Conservation (phyloP, 768 basidiomycete genomes). For the Xerocomellus intermedius region DNA sequence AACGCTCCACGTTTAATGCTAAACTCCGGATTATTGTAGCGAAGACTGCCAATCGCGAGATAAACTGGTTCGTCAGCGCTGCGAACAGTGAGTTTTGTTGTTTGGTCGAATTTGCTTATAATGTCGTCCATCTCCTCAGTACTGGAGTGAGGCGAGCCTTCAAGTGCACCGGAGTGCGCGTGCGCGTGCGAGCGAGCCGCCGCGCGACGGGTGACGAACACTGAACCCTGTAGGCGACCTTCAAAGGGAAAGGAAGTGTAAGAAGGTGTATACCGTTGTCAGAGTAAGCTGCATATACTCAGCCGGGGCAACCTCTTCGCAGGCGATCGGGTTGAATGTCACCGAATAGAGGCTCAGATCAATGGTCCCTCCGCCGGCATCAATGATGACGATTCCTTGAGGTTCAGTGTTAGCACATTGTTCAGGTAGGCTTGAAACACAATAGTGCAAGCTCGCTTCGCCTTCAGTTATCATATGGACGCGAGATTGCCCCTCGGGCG, state of each 20-base stretch:
- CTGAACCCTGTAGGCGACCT: constrained; percentile 47
- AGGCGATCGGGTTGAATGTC: constrained; percentile 15
- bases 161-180: too few relatives aligned
- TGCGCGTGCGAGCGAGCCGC: too few relatives aligned
- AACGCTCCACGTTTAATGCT: constrained; percentile 5
- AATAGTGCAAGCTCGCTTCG: constrained; percentile 30
- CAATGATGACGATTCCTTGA: constrained; percentile 40
- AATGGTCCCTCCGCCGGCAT: constrained; percentile 40
- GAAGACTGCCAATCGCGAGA: background rate
- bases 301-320: constrained; percentile 34
- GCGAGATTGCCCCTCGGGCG: constrained; percentile 5
- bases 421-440: constrained; percentile 39
- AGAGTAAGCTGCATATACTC: constrained; percentile 17
- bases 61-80: background rate
- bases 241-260: background rate
- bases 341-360: constrained; percentile 37
- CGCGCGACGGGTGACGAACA: constrained; percentile 47
- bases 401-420: constrained; percentile 18
- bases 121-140: constrained; percentile 1
- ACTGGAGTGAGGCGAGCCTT: background rate
- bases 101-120: constrained; percentile 5
- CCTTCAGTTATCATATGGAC: constrained; percentile 25
- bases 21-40: constrained; percentile 1
- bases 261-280: background rate
- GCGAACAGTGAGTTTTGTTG: constrained; percentile 4